These are phyloP conservation scores for Leishmania aethiopica DNA, from an alignment of 208 protist genomes.

Conservation along the genomic window DNA sequence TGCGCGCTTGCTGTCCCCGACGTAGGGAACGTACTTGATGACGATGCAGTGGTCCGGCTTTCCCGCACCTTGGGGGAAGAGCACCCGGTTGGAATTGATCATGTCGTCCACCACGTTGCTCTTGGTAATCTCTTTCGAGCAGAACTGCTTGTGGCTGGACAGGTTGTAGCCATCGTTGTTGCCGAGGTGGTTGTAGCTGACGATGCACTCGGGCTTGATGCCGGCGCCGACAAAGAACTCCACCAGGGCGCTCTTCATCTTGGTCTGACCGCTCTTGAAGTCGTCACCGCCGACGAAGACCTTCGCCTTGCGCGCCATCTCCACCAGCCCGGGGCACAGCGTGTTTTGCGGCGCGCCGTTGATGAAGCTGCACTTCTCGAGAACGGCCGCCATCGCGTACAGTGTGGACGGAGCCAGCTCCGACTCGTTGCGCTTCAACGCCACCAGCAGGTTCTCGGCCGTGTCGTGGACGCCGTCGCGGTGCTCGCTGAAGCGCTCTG, in stretches of 20 bases:
- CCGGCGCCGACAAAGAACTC: slow-evolving; percentile 98
- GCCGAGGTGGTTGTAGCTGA: slow-evolving; percentile 96
- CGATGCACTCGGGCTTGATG: slow-evolving; percentile 86
- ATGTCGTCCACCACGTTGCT: slow-evolving; percentile 99
- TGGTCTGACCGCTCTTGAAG: slow-evolving; percentile 99
- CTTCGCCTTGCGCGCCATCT: slow-evolving; percentile 89
- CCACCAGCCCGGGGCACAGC: slow-evolving; percentile 95
- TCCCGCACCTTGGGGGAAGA: slow-evolving; percentile 90
- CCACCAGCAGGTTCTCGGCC: slow-evolving; percentile 93
- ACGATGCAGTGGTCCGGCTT: slow-evolving; percentile 99
- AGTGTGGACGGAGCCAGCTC: slow-evolving; percentile 97
- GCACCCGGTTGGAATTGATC: slow-evolving; percentile 96
- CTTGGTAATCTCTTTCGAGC: slow-evolving; percentile 99
- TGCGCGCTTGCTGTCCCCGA: slow-evolving; percentile 98
- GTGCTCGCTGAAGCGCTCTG: slow-evolving; percentile 97
- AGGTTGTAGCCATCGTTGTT: slow-evolving; percentile 99
- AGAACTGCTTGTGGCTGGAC: slow-evolving; percentile 94
- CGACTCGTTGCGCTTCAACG: slow-evolving; percentile 84
- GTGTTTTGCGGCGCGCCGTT: slow-evolving; percentile 99
- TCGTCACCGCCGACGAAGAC: slow-evolving; percentile 98
- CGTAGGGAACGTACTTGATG: slow-evolving; percentile 99
- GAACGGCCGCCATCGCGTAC: slow-evolving; percentile 97
- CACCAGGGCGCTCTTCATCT: slow-evolving; percentile 98
- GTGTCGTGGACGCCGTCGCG: slow-evolving; percentile 95
- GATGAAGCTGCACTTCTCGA: slow-evolving; percentile 97